Conservation (phyloP, 2,329 filamentous ascomycete species). For the Aspergillus alliaceus region DNA sequence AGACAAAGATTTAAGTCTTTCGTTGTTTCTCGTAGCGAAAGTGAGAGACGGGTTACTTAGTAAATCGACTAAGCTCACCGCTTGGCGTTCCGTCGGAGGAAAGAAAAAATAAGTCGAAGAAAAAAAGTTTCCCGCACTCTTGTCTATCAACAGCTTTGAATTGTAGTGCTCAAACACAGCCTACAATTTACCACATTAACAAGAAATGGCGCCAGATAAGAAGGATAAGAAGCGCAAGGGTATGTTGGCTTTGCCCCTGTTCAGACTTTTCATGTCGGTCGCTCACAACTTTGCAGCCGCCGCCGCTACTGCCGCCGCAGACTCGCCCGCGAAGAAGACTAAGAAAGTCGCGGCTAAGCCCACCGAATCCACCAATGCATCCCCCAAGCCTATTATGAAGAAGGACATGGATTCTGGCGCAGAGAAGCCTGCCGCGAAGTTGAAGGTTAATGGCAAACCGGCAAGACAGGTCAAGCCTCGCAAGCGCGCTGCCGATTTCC, state of each 20-base stretch:
- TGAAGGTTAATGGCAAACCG: constrained; percentile 35
- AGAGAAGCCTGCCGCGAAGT: constrained; percentile 23
- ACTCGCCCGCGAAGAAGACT: constrained; percentile 59
- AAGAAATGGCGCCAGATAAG: constrained; percentile 54
- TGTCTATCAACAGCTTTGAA: constrained; percentile 2
- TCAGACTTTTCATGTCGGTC: neutral
- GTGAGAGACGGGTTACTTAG: neutral
- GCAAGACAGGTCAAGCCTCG: constrained; percentile 43
- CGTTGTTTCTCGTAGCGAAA: constrained; percentile 8
- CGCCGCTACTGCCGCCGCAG: constrained; percentile 42
- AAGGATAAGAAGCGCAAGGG: constrained; percentile 54
- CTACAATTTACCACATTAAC: constrained; percentile 27
- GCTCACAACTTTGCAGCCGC: constrained; percentile 18
- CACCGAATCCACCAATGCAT: constrained; percentile 26
- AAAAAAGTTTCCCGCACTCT: constrained; percentile 33
- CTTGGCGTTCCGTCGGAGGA: constrained; percentile 20
- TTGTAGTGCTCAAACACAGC: constrained; percentile 23
- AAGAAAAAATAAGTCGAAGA: constrained; percentile 30
- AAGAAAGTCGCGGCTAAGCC: constrained; percentile 50
- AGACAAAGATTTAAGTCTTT: constrained; percentile 4
- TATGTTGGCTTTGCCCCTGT: constrained; percentile 20
- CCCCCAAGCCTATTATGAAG: constrained; percentile 35
- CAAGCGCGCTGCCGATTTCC: constrained; percentile 50
- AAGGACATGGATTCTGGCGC: constrained; percentile 26
- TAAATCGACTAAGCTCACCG: constrained; percentile 24